Conservation (phyloP, 768 basidiomycete genomes). For the Amanita pallidorosea region DNA sequence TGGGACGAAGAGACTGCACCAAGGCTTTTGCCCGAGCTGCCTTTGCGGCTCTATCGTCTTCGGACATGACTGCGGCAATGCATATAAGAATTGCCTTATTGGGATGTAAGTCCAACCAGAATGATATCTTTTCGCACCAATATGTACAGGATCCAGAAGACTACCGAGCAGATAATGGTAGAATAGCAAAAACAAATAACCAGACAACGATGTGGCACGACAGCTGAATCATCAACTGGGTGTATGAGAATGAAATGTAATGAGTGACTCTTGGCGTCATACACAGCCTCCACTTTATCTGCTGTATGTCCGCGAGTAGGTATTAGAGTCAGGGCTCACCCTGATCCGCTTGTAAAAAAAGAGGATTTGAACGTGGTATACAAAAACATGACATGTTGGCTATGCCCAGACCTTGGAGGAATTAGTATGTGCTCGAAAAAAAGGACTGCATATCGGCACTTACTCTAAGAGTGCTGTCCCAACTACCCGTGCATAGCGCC, state of each 20-base stretch:
- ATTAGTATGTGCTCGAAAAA: constrained; percentile 6
- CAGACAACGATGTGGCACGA: neutral
- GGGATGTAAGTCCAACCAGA: constrained; percentile 3
- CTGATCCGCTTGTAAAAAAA: neutral
- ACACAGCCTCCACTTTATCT: neutral
- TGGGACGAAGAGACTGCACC: constrained; percentile 30
- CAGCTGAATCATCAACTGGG: neutral
- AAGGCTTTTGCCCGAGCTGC: constrained; percentile 77
- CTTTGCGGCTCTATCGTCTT: constrained; percentile 72
- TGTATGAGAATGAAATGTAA: neutral
- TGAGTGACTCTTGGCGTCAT: constrained; percentile 3
- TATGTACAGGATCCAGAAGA: neutral
- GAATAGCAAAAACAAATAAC: neutral
- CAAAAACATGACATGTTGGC: constrained; percentile 13
- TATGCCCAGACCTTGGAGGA: constrained; percentile 73
- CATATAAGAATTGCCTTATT: constrained; percentile 7
- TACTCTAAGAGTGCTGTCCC: constrained; percentile 96
- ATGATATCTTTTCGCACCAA: neutral
- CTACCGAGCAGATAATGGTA: neutral
- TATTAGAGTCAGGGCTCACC: neutral
- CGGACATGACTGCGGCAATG: constrained; percentile 30
- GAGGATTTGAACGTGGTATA: constrained; percentile 1
- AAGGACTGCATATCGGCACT: constrained; percentile 16
- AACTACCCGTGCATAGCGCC: constrained; percentile 97
- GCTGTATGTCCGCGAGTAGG: constrained; percentile 3